Conservation (phyloP, 495 filamentous ascomycete genomes). For the Ascodesmis nigricans region DNA sequence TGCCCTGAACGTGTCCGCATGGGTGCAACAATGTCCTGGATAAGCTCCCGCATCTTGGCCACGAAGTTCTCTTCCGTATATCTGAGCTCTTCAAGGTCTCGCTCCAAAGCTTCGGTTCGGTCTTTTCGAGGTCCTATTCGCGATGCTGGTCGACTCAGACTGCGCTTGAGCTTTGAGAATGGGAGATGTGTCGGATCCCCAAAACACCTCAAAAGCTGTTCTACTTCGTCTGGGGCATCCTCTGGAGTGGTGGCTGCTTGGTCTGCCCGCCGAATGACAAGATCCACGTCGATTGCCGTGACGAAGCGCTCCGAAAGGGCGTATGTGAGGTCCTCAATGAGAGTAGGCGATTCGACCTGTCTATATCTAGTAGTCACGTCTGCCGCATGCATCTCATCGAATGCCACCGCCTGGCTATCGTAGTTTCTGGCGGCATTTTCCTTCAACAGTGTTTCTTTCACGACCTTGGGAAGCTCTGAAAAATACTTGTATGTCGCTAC, state of each 20-base stretch:
- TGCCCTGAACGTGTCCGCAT: constrained; percentile 26
- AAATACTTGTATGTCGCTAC: constrained; percentile 90
- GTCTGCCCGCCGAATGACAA: constrained; percentile 50
- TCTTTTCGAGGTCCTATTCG: constrained; percentile 50
- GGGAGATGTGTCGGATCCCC: constrained; percentile 71
- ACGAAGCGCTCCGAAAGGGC: constrained; percentile 57
- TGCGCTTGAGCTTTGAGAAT: constrained; percentile 64
- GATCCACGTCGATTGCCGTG: constrained; percentile 69
- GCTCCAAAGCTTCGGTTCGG: constrained; percentile 62
- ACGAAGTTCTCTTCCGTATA: constrained; percentile 93
- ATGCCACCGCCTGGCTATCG: constrained; percentile 25
- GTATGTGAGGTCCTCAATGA: constrained; percentile 44
- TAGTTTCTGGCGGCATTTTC: constrained; percentile 9
- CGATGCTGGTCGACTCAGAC: constrained; percentile 65
- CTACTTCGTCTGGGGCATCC: constrained; percentile 33
- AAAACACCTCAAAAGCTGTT: constrained; percentile 42
- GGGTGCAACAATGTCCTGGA: constrained; percentile 39
- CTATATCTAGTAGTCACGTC: constrained; percentile 66
- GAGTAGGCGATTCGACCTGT: constrained; percentile 49
- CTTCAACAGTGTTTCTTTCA: constrained; percentile 34
- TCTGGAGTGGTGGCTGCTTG: constrained; percentile 29
- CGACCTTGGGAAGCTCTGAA: constrained; percentile 50
- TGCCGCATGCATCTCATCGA: constrained; percentile 81
- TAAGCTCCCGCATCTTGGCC: constrained; percentile 55
- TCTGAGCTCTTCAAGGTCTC: constrained; percentile 76